Conservation (phyloP, 208 protist species). For the Tritrichomonas foetus region DNA sequence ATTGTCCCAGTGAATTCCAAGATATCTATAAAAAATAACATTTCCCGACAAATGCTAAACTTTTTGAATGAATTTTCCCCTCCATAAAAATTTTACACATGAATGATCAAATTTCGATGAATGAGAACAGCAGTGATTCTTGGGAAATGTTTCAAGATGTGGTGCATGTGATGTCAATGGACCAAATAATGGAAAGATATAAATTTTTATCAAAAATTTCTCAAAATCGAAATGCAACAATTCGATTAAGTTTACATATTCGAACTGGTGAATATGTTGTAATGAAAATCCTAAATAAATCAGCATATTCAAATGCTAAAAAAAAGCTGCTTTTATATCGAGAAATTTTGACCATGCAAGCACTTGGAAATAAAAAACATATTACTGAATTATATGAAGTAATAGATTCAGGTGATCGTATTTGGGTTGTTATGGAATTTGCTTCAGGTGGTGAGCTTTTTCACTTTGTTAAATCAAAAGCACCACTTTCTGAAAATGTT, state of each 20-base stretch:
- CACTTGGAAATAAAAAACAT: neutral
- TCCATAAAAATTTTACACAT: too few species aligned
- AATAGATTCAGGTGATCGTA: conserved; percentile 17
- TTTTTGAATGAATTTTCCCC: too few species aligned
- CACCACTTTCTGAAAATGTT: conserved; percentile 40
- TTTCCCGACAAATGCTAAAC: too few species aligned
- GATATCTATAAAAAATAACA: too few species aligned
- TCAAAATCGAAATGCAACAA: neutral
- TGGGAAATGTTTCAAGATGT: conserved; percentile 8
- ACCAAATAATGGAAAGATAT: neutral
- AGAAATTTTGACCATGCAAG: neutral
- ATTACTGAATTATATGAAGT: conserved; percentile 19
- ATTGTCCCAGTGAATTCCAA: too few species aligned
- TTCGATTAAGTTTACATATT: neutral
- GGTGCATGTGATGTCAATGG: neutral
- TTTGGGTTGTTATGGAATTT: conserved; percentile 43
- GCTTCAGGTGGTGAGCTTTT: conserved; percentile 43
- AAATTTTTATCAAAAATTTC: neutral
- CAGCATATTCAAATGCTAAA: neutral
- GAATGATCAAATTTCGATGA: too few species aligned
- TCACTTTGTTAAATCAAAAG: conserved; percentile 43
- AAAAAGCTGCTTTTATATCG: neutral
- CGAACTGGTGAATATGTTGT: neutral
- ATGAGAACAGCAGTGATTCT: too few species aligned
- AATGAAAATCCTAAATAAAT: conserved; percentile 6